Base-by-base conservation (phyloP, 2,329 filamentous ascomycete species). In the Sclerotinia glacialis region DNA sequence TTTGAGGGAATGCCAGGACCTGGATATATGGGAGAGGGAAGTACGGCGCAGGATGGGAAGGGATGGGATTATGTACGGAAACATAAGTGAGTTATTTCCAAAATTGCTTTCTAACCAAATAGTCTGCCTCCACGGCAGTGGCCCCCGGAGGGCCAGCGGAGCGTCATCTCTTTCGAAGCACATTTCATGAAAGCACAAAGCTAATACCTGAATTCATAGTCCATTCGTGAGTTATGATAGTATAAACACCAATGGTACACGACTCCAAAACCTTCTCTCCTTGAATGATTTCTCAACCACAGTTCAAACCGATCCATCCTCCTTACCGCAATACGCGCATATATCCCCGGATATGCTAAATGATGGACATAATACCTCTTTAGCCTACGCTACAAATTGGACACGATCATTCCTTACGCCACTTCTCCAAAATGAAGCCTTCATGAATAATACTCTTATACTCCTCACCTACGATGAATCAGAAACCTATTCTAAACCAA, bases 321-420 rank as follows among this genome's bases (percentile, higher is more conserved):
- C 78, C 11, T 80, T 91, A 14, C 88, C 88, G 3, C 88, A 91
- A 75, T 90, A 86, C 78, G 81, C 83, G 49, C 86, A 87, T 76
- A 83, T 88, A 76, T 83, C 83, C 0, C 86, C 86, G 0, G 83
- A 88, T 75, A 86, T 88, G 85, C 82, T 86, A 56, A 84, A 86
- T 69, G 86, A 90, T 72, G 89, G 87, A 18, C 89, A 91, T 71
- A 78, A 87, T 71, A 82, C 81, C 3, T 80, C 79, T 4, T 79
- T 86, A 12, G 80, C 79, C n/a, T 79, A 78, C 56, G 82, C 83
- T 3, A 80, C 82, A 1, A 74, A 78, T 3, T 87, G 84, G 84
- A 79, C 80, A 26, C 78, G 79, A 56, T 76, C 76, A 62, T 86
- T 86, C 74, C 76, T 87, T 34, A 78, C 81, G 67, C 84, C 84